Percentiles rank a stretch among this genome's conserved stretches.
Conservation (phyloP, 805 yeast species). For the Priceomyces melissophilus region DNA sequence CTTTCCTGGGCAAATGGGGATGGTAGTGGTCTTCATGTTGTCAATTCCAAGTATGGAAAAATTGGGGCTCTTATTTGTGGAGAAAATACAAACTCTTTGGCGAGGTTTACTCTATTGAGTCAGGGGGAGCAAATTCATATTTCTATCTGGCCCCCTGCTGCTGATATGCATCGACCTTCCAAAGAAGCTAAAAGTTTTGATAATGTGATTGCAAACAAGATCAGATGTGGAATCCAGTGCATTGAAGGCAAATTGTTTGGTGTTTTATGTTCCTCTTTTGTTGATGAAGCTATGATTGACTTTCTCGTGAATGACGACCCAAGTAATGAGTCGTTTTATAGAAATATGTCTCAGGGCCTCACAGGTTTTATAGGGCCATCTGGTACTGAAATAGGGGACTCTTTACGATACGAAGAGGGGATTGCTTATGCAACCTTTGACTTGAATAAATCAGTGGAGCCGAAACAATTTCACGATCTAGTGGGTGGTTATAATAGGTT, state of each 20-base stretch:
- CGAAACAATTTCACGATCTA: slow-evolving; percentile 21
- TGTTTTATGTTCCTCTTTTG: slow-evolving; percentile 15
- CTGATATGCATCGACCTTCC: slow-evolving; percentile 30
- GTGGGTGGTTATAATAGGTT: slow-evolving; percentile 20
- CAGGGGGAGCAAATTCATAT: slow-evolving; percentile 21
- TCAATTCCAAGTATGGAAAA: slow-evolving; percentile 23
- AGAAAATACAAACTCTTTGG: slow-evolving; percentile 28
- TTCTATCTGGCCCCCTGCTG: slow-evolving; percentile 24
- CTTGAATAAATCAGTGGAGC: slow-evolving; percentile 16
- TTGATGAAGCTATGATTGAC: slow-evolving; percentile 15
- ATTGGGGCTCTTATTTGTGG: slow-evolving; percentile 50
- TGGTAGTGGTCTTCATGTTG: slow-evolving; percentile 41
- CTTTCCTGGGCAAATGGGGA: slow-evolving; percentile 47
- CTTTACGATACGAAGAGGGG: slow-evolving; percentile 16
- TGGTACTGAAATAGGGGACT: slow-evolving; percentile 19
- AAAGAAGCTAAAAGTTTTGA: slow-evolving; percentile 37
- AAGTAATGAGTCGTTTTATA: slow-evolving; percentile 12
- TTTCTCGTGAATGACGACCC: slow-evolving; percentile 20
- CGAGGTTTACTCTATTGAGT: slow-evolving; percentile 16
- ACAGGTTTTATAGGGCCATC: slow-evolving; percentile 18
- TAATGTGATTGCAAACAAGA: slow-evolving; percentile 23
- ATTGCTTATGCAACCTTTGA: slow-evolving; percentile 21
- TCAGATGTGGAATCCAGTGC: slow-evolving; percentile 19
- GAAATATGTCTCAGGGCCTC: slow-evolving; percentile 14
- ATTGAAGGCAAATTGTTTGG: slow-evolving; percentile 21